Base-by-base conservation (phyloP, 2,329 filamentous ascomycete genomes). In the Periconia digitata region DNA sequence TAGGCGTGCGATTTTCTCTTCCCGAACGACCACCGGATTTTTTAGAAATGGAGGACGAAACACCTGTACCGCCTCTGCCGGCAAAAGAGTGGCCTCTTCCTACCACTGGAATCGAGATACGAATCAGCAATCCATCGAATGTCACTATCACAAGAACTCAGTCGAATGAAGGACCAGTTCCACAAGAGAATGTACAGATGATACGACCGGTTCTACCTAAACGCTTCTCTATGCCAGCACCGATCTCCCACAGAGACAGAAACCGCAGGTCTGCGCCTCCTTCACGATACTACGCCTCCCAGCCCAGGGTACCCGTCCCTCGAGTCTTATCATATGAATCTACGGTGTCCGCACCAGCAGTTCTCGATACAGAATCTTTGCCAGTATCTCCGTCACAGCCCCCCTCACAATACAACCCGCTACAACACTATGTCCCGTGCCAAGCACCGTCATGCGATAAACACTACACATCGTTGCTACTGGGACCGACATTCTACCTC, bases 361-460 rank as follows among this genome's bases (percentile, higher is more conserved):
- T 44, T 7, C 27, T 58, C 6, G 39, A 49, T 6, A 46, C 45
- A 8, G 38, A 21, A 3, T 44, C n/a, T 18, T 47, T 8, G 34
- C 36, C 54, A 16, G 40, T 34, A 29, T 45, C 46, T 18, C 46
- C 46, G 3, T 47, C 43, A 2, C 40, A 43, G 23, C 51, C 52
- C 16, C 48, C 53, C 5, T 50, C 49, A n/a, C 56, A 63, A 41
- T 66, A 69, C 49, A 60, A 67, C 37, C 60, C 60, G 8, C 57
- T 70, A 3, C 48, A 61, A 8, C 55, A 70, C 43, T 65, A 65
- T 39, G 47, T 67, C 43, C 64, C 66, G n/a, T 70, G 66, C 43
- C 39, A 64, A 6, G 47, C 55, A 37, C 48, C 54, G 8, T 46
- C 49, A 38, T 70, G 66, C 43, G 50, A 46, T 13, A 48, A 53